Conservation (phyloP, 2,329 filamentous ascomycete species). For the Colletotrichum gloeosporioides region DNA sequence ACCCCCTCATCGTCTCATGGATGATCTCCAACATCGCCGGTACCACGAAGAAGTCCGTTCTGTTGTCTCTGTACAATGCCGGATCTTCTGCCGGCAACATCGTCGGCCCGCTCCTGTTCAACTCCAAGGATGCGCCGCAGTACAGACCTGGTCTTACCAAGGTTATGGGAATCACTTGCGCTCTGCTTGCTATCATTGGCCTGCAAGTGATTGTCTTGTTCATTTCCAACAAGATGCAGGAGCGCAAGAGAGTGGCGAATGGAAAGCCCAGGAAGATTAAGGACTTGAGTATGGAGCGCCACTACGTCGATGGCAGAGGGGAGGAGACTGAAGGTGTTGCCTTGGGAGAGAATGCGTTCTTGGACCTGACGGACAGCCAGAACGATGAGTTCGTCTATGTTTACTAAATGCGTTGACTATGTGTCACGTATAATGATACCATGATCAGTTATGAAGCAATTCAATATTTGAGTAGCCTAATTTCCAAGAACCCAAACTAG, state of each 20-base stretch:
- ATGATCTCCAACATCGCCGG: slow-evolving; percentile 73
- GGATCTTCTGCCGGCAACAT: slow-evolving; percentile 70
- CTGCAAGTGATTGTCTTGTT: slow-evolving; percentile 7
- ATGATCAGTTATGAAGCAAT: background rate
- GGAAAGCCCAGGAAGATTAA: slow-evolving; percentile 65
- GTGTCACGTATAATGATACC: background rate
- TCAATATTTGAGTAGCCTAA: background rate
- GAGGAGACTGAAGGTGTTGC: slow-evolving; percentile 27
- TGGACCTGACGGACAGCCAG: slow-evolving; percentile 68
- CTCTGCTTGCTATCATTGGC: slow-evolving; percentile 36
- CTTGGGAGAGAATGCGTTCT: slow-evolving; percentile 55
- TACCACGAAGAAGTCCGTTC: slow-evolving; percentile 69
- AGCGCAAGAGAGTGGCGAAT: slow-evolving; percentile 57
- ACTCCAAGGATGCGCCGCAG: slow-evolving; percentile 57
- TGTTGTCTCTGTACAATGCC: slow-evolving; percentile 69
- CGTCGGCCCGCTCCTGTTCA: slow-evolving; percentile 69
- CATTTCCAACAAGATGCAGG: slow-evolving; percentile 57
- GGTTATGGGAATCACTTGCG: slow-evolving; percentile 60
- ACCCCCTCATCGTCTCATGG: slow-evolving; percentile 71
- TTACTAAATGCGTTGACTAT: background rate
- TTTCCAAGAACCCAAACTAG: background rate
- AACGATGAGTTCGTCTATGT: slow-evolving; percentile 73
- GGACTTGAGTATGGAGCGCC: slow-evolving; percentile 63
- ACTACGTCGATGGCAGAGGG: slow-evolving; percentile 44
- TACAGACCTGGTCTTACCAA: slow-evolving; percentile 64